Percentiles rank a stretch among this genome's conserved stretches.
Evolutionary conservation across 2,329 filamentous ascomycete species (phyloP).

Genomic region (Amylocarpus encephaloides): DNA sequence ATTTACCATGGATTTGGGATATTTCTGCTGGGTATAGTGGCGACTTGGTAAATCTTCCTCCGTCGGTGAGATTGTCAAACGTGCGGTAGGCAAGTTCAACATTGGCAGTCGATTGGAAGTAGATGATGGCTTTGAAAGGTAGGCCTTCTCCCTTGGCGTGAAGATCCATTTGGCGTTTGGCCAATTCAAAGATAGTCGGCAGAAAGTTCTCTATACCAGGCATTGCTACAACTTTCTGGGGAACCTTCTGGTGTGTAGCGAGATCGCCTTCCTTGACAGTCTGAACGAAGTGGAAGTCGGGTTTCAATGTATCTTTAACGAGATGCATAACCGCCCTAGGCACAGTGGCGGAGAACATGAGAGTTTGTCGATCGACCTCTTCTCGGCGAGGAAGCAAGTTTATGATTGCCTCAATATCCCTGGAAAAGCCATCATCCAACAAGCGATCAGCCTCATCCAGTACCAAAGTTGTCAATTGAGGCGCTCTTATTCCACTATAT

Average conservation of each 20-base stretch:
- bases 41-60: slow-evolving; percentile 19
- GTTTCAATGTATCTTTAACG: slow-evolving; percentile 68
- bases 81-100: slow-evolving; percentile 62
- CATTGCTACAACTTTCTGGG: slow-evolving; percentile 66
- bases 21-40: slow-evolving; percentile 26
- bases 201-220: slow-evolving; percentile 69
- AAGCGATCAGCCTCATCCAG: slow-evolving; percentile 97
- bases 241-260: slow-evolving; percentile 78
- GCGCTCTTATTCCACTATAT: slow-evolving; percentile 31
- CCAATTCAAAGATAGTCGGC: slow-evolving; percentile 58
- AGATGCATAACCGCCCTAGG: slow-evolving; percentile 75
- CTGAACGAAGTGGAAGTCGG: slow-evolving; percentile 81
- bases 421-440: slow-evolving; percentile 83
- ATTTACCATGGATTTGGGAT: slow-evolving; percentile 67
- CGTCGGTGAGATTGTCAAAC: slow-evolving; percentile 27
- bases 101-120: slow-evolving; percentile 72
- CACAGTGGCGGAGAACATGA: slow-evolving; percentile 93
- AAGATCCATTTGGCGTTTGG: slow-evolving; percentile 34
- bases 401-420: slow-evolving; percentile 57
- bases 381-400: slow-evolving; percentile 53
- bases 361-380: slow-evolving; percentile 72
- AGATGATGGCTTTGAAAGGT: slow-evolving; percentile 87
- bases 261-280: slow-evolving; percentile 75
- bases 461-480: slow-evolving; percentile 79
- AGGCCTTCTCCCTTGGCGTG: slow-evolving; percentile 10